Evolutionary conservation across 108 stramenopile species (phyloP).

Genomic region (Nitzschia inconspicua): DNA sequence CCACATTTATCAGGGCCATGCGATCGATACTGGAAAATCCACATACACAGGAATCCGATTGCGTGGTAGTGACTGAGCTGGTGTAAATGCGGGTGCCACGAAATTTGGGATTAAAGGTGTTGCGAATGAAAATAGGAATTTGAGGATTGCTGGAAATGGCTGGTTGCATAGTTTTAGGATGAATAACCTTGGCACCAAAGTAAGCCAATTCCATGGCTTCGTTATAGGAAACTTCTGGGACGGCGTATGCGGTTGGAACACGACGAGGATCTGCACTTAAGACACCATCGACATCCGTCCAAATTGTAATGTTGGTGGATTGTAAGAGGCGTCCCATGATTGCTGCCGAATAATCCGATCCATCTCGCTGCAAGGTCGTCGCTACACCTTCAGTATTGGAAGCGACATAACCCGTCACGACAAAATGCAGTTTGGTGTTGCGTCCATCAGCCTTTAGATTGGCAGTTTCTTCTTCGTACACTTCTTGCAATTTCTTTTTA

Average conservation of each 20-base stretch:
- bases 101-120: constrained; percentile 81
- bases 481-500: constrained; percentile 32
- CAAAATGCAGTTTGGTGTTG: constrained; percentile 41
- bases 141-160: constrained; percentile 58
- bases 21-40: constrained; percentile 84
- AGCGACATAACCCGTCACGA: constrained; percentile 92
- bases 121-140: constrained; percentile 88
- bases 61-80: constrained; percentile 39
- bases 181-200: constrained; percentile 92
- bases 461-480: constrained; percentile 33
- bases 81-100: constrained; percentile 79
- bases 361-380: constrained; percentile 84
- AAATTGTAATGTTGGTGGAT: constrained; percentile 72
- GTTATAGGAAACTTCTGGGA: constrained; percentile 76
- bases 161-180: constrained; percentile 88
- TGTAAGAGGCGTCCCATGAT: constrained; percentile 83
- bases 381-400: constrained; percentile 82
- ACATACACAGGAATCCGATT: constrained; percentile 60
- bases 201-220: constrained; percentile 94
- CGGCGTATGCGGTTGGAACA: constrained; percentile 70
- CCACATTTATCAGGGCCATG: constrained; percentile 88
- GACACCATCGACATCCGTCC: constrained; percentile 85
- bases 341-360: constrained; percentile 85
- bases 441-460: constrained; percentile 3
- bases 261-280: constrained; percentile 83